Percentiles rank a stretch among this genome's conserved stretches.
These are phyloP conservation scores for Lactarius vividus DNA, from an alignment of 768 basidiomycete species.

Conservation along the genomic window DNA sequence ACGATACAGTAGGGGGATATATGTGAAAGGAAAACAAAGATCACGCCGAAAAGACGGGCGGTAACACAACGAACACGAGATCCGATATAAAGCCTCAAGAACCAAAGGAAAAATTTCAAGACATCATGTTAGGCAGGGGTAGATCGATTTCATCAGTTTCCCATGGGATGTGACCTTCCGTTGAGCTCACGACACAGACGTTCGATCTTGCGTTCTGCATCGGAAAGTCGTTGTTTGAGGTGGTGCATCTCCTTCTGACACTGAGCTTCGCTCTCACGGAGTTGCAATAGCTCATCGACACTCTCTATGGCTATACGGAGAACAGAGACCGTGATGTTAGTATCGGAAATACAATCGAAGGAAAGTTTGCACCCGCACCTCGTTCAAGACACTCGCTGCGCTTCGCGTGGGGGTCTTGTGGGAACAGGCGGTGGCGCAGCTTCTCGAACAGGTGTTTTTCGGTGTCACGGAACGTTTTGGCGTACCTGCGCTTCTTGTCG, in stretches of 20 bases:
- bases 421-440: constrained; percentile 24
- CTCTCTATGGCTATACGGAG: constrained; percentile 21
- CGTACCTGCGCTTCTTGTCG: constrained; percentile 25
- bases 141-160: constrained; percentile 4
- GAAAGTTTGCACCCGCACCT: constrained; percentile 10
- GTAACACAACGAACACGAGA: not conserved
- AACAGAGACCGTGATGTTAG: not conserved
- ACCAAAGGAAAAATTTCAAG: not conserved
- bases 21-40: not conserved
- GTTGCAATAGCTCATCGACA: constrained; percentile 17
- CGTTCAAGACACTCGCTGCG: constrained; percentile 26
- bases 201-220: constrained; percentile 22
- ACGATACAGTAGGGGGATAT: constrained; percentile 22
- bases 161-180: constrained; percentile 18
- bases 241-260: constrained; percentile 16
- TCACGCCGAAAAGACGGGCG: not conserved
- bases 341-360: not conserved
- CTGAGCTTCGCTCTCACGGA: constrained; percentile 15
- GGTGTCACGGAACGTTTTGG: constrained; percentile 23
- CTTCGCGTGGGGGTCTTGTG: constrained; percentile 24
- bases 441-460: constrained; percentile 26
- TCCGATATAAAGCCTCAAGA: not conserved
- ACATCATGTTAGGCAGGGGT: not conserved
- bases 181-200: constrained; percentile 20
- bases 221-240: constrained; percentile 20